Conservation (phyloP, 495 filamentous ascomycete genomes). For the Neurospora tetrasperma region DNA sequence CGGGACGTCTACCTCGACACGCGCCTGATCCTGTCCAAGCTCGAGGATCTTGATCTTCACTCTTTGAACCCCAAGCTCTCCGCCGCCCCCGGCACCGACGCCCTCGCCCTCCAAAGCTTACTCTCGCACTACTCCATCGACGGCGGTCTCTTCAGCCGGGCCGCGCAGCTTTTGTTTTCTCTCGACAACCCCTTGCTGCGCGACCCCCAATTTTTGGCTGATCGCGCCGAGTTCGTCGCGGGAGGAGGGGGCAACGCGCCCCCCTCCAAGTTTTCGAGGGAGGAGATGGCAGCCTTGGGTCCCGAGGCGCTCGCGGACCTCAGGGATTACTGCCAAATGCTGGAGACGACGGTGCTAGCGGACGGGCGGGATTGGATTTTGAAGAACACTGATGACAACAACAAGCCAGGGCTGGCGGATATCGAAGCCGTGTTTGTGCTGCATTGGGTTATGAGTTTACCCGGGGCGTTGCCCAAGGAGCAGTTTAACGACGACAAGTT, state of each 20-base stretch:
- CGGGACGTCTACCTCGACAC: slow-evolving; percentile 48
- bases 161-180: slow-evolving; percentile 36
- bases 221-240: slow-evolving; percentile 35
- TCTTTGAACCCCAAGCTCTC: slow-evolving; percentile 1
- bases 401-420: slow-evolving; percentile 41
- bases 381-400: slow-evolving; percentile 13
- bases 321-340: slow-evolving; percentile 28
- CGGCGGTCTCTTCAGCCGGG: slow-evolving; percentile 38
- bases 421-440: slow-evolving; percentile 52
- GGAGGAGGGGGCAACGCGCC: slow-evolving; percentile 7
- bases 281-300: slow-evolving; percentile 16
- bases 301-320: slow-evolving; percentile 40
- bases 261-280: not conserved
- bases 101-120: slow-evolving; percentile 11
- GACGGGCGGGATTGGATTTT: slow-evolving; percentile 52
- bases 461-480: slow-evolving; percentile 32
- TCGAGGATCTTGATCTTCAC: slow-evolving; percentile 31
- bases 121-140: slow-evolving; percentile 24
- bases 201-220: slow-evolving; percentile 40
- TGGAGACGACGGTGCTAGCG: slow-evolving; percentile 44
- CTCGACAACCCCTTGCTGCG: slow-evolving; percentile 35
- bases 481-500: slow-evolving; percentile 31
- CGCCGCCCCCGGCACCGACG: slow-evolving; percentile 5
- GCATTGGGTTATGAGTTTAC: slow-evolving; percentile 44
- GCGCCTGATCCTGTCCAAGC: slow-evolving; percentile 47